Conservation (phyloP, 495 filamentous ascomycete species). For the Penicillium egyptiacum region DNA sequence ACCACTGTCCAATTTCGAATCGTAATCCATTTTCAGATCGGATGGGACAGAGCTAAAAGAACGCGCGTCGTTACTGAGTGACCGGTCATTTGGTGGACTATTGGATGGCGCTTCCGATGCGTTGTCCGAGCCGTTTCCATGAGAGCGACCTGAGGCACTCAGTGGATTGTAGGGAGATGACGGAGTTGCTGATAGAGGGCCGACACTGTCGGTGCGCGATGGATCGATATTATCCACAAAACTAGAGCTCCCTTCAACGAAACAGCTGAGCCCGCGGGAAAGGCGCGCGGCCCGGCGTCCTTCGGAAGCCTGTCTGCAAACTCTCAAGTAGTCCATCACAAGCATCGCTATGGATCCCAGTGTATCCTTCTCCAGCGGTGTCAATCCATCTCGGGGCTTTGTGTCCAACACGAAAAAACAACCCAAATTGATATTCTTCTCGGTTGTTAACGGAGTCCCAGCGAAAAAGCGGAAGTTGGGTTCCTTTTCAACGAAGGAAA, state of each 20-base stretch:
- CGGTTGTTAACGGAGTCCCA: slow-evolving; percentile 60
- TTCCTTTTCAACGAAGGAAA: slow-evolving; percentile 43
- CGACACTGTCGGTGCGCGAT: slow-evolving; percentile 28
- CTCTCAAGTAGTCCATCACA: slow-evolving; percentile 64
- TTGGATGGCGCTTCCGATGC: slow-evolving; percentile 27
- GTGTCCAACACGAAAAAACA: slow-evolving; percentile 66
- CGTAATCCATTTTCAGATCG: slow-evolving; percentile 14
- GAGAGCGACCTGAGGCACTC: slow-evolving; percentile 31
- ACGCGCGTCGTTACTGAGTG: slow-evolving; percentile 31
- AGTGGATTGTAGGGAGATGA: slow-evolving; percentile 30
- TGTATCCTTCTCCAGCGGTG: slow-evolving; percentile 37
- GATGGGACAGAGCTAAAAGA: slow-evolving; percentile 34
- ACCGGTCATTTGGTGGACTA: slow-evolving; percentile 21
- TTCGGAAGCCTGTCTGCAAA: slow-evolving; percentile 56
- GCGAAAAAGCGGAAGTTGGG: slow-evolving; percentile 51
- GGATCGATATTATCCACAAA: slow-evolving; percentile 38
- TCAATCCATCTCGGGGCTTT: slow-evolving; percentile 39
- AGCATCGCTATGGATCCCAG: slow-evolving; percentile 52
- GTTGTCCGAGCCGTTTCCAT: slow-evolving; percentile 29
- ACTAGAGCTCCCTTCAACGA: slow-evolving; percentile 57
- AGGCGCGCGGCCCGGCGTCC: slow-evolving; percentile 58
- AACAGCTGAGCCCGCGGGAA: slow-evolving; percentile 60
- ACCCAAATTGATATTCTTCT: slow-evolving; percentile 67
- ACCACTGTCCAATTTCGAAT: not conserved
- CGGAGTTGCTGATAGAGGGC: slow-evolving; percentile 25